These are phyloP conservation scores for Pisolithus tinctorius DNA, from an alignment of 768 basidiomycete genomes.

Conservation along the genomic window DNA sequence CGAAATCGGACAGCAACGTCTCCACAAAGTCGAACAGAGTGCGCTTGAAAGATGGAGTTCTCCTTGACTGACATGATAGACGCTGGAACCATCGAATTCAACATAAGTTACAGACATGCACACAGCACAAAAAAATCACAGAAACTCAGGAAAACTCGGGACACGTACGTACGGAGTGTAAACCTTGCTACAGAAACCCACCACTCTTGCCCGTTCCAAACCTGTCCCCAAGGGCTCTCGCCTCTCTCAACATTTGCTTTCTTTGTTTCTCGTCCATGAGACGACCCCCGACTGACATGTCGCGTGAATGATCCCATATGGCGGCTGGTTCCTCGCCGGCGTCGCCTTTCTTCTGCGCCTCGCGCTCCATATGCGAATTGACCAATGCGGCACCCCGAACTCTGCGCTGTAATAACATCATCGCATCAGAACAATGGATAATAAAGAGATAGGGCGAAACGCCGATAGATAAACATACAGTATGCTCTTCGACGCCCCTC, in stretches of 20 bases:
- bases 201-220: slow-evolving; percentile 73
- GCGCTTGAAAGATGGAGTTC: no score
- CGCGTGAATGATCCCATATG: slow-evolving; percentile 90
- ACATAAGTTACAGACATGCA: no score
- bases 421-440: neutral
- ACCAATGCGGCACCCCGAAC: slow-evolving; percentile 50
- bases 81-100: no score
- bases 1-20: no score
- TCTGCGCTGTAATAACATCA: slow-evolving; percentile 29
- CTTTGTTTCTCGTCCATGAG: slow-evolving; percentile 87
- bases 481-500: slow-evolving; percentile 72
- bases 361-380: slow-evolving; percentile 40
- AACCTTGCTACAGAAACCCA: slow-evolving; percentile 41
- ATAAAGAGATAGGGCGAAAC: neutral
- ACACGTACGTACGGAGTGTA: no score
- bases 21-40: no score
- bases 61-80: no score
- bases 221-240: slow-evolving; percentile 72
- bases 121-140: no score
- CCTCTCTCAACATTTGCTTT: slow-evolving; percentile 70
- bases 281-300: slow-evolving; percentile 83
- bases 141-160: no score
- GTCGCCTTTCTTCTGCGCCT: slow-evolving; percentile 31
- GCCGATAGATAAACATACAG: slow-evolving; percentile 37
- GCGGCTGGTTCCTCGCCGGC: slow-evolving; percentile 48